A percentile compares a stretch with the other conserved stretches of the same genome.
These are phyloP conservation scores for Pezicula carpinea DNA, from an alignment of 2,329 filamentous ascomycete species.

Conservation along the genomic window DNA sequence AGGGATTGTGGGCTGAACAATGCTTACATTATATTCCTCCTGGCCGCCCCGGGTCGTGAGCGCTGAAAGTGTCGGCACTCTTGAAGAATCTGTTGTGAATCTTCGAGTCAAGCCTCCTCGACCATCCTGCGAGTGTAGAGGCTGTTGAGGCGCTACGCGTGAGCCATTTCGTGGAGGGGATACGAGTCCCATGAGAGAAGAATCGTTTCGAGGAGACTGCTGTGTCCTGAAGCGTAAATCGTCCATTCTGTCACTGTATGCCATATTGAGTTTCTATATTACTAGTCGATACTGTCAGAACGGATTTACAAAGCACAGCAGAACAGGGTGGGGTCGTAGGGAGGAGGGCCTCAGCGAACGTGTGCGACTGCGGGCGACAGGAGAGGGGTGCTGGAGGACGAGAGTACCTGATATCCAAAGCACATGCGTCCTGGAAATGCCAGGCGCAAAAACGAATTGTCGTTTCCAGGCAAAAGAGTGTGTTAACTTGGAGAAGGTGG, in stretches of 20 bases:
- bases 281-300: slow-evolving; percentile 19
- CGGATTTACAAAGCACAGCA: slow-evolving; percentile 5
- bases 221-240: slow-evolving; percentile 75
- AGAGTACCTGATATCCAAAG: slow-evolving; percentile 12
- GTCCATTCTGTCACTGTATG: slow-evolving; percentile 68
- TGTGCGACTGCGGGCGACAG: too few relatives aligned
- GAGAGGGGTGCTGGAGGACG: not conserved
- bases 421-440: slow-evolving; percentile 10
- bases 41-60: slow-evolving; percentile 27
- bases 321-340: not conserved
- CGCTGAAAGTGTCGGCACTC: slow-evolving; percentile 67
- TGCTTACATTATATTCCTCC: slow-evolving; percentile 29
- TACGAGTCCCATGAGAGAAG: slow-evolving; percentile 68
- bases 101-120: slow-evolving; percentile 79
- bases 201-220: slow-evolving; percentile 72
- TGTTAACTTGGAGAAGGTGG: not conserved
- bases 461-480: slow-evolving; percentile 10
- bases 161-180: slow-evolving; percentile 68
- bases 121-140: slow-evolving; percentile 57
- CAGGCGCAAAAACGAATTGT: slow-evolving; percentile 13
- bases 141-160: slow-evolving; percentile 48
- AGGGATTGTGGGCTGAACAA: slow-evolving; percentile 10
- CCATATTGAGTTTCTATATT: slow-evolving; percentile 44
- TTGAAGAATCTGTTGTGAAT: slow-evolving; percentile 87
- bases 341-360: too few relatives aligned